These are phyloP conservation scores for Ephemerocybe angulata DNA, from an alignment of 768 basidiomycete genomes.

Conservation along the genomic window DNA sequence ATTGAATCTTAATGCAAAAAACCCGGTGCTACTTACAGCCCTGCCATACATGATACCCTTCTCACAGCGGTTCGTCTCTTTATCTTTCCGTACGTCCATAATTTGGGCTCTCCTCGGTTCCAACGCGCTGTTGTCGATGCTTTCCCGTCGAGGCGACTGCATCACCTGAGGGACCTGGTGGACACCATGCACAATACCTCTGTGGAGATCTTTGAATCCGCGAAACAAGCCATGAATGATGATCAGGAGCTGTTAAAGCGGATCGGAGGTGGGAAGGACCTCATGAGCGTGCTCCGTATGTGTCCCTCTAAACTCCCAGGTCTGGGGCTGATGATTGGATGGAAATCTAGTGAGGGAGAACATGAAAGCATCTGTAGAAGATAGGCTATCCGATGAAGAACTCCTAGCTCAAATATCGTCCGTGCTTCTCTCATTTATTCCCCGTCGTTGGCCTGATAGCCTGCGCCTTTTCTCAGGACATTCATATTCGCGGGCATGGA, in stretches of 20 bases:
- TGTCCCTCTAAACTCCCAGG: not conserved
- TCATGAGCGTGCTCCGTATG: slow-evolving; percentile 46
- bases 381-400: slow-evolving; percentile 31
- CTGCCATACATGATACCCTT: slow-evolving; percentile 10
- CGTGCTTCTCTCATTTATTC: slow-evolving; percentile 2
- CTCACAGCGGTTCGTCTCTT: slow-evolving; percentile 9
- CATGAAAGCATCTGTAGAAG: slow-evolving; percentile 22
- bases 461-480: slow-evolving; percentile 11
- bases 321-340: not conserved
- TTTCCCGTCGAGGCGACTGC: slow-evolving; percentile 29
- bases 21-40: not conserved
- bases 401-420: slow-evolving; percentile 33
- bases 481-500: slow-evolving; percentile 24
- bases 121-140: slow-evolving; percentile 30
- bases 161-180: slow-evolving; percentile 26
- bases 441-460: not conserved
- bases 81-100: slow-evolving; percentile 14
- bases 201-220: slow-evolving; percentile 31
- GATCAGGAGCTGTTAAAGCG: slow-evolving; percentile 33
- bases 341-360: slow-evolving; percentile 3
- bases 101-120: slow-evolving; percentile 25
- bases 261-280: slow-evolving; percentile 40
- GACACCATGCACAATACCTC: slow-evolving; percentile 35
- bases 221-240: slow-evolving; percentile 31
- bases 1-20: no score